Percentiles rank a stretch among this genome's conserved stretches.
These are phyloP conservation scores for Fusarium avenaceum DNA, from an alignment of 2,329 filamentous ascomycete genomes.

Conservation along the genomic window DNA sequence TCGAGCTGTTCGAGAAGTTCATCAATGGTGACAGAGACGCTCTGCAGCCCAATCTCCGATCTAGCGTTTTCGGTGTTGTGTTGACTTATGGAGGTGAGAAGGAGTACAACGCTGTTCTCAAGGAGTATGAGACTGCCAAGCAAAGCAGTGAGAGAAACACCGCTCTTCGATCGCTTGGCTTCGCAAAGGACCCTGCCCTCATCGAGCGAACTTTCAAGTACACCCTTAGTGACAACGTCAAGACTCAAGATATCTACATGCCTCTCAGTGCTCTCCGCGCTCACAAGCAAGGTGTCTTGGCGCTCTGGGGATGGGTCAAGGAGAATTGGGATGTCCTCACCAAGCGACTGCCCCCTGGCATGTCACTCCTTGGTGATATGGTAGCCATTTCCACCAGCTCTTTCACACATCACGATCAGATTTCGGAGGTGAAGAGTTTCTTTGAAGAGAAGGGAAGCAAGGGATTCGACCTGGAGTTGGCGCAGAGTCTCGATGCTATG, in stretches of 20 bases:
- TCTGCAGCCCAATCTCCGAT: slow-evolving; percentile 91
- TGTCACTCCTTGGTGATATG: slow-evolving; percentile 87
- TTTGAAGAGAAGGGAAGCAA: slow-evolving; percentile 85
- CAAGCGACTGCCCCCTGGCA: slow-evolving; percentile 85
- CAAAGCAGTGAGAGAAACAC: slow-evolving; percentile 91
- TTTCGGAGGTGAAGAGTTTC: slow-evolving; percentile 82
- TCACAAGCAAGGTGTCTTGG: slow-evolving; percentile 82
- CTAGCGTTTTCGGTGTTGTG: slow-evolving; percentile 86
- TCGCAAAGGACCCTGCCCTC: slow-evolving; percentile 80
- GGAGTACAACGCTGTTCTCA: slow-evolving; percentile 49
- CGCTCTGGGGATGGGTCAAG: slow-evolving; percentile 86
- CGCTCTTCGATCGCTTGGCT: slow-evolving; percentile 84
- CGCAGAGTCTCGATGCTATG: slow-evolving; percentile 89
- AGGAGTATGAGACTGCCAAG: slow-evolving; percentile 60
- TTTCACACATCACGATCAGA: slow-evolving; percentile 82
- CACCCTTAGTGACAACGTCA: slow-evolving; percentile 83
- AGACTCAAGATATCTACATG: slow-evolving; percentile 94
- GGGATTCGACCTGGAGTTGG: slow-evolving; percentile 86
- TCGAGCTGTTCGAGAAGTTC: slow-evolving; percentile 92
- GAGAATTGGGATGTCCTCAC: slow-evolving; percentile 89
- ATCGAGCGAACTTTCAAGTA: slow-evolving; percentile 85
- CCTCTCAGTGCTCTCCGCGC: slow-evolving; percentile 83
- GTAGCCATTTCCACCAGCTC: slow-evolving; percentile 85
- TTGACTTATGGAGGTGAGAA: slow-evolving; percentile 85
- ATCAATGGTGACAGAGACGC: slow-evolving; percentile 82